Evolutionary conservation across 2,329 filamentous ascomycete genomes (phyloP).

Genomic region (Fusarium armeniacum): DNA sequence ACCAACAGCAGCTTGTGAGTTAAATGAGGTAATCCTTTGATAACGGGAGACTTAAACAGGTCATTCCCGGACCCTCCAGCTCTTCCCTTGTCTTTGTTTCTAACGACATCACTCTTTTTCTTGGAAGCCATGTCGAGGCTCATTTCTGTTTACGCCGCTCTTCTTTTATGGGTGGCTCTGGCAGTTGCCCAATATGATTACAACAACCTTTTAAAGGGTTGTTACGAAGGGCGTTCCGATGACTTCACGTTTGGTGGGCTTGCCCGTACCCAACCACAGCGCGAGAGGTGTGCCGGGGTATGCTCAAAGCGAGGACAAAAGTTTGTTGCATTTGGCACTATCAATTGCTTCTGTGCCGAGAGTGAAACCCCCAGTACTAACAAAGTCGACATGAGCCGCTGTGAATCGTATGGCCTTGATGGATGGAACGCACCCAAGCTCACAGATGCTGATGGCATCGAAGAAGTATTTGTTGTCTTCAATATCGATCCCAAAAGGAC

Average conservation of each 20-base stretch:
- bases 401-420: neutral
- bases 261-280: neutral
- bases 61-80: constrained; percentile 9
- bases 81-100: neutral
- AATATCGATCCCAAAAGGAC: neutral
- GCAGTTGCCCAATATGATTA: constrained; percentile 12
- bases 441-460: neutral
- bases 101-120: neutral
- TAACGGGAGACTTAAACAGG: constrained; percentile 21
- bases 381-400: neutral
- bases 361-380: neutral
- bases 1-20: constrained; percentile 13
- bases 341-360: neutral
- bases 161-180: constrained; percentile 25
- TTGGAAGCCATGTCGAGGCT: constrained; percentile 16
- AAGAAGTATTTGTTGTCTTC: neutral
- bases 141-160: neutral
- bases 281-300: neutral
- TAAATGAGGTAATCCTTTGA: constrained; percentile 4
- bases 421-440: neutral
- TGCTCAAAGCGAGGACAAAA: neutral
- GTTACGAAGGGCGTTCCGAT: neutral
- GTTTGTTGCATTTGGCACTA: neutral
- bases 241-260: neutral
- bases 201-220: constrained; percentile 2